phyloP scores from a whole-genome alignment of 1,284 basidiomycete species.

The Leccinum insolens region DNA sequence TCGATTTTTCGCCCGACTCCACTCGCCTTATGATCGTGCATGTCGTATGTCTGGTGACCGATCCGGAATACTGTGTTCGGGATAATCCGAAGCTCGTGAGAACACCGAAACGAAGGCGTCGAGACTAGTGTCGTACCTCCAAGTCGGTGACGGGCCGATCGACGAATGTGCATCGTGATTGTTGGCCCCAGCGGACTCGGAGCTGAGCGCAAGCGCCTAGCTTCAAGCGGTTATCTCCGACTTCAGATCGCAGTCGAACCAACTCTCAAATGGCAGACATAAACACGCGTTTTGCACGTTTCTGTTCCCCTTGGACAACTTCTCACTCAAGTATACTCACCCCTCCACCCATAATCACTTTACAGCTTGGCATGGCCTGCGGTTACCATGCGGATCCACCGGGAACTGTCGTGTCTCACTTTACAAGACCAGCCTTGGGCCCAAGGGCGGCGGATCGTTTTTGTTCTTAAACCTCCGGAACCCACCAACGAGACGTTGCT shows the following conservation, averaged over 20 bases:
- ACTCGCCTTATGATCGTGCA: background rate
- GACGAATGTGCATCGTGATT: background rate
- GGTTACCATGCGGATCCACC: constrained; percentile 3
- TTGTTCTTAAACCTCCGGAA: constrained; percentile 5
- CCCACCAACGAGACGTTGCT: constrained; percentile 1
- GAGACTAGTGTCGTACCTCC: background rate
- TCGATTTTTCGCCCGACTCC: background rate
- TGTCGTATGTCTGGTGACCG: background rate
- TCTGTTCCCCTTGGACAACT: background rate
- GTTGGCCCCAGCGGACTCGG: background rate
- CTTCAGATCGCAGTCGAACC: background rate
- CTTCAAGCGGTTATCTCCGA: background rate
- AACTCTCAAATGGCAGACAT: background rate
- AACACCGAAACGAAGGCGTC: background rate
- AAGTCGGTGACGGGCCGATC: background rate
- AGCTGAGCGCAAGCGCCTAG: background rate
- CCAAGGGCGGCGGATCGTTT: background rate
- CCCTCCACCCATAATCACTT: background rate
- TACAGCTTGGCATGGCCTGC: constrained; percentile 3
- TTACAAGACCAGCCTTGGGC: background rate
- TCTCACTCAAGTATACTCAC: background rate
- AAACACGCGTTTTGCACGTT: background rate
- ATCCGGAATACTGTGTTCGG: background rate
- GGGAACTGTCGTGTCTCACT: background rate
- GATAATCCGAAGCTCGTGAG: background rate